These are phyloP conservation scores for Trichoderma koningii DNA, from an alignment of 2,329 filamentous ascomycete genomes.

Conservation along the genomic window DNA sequence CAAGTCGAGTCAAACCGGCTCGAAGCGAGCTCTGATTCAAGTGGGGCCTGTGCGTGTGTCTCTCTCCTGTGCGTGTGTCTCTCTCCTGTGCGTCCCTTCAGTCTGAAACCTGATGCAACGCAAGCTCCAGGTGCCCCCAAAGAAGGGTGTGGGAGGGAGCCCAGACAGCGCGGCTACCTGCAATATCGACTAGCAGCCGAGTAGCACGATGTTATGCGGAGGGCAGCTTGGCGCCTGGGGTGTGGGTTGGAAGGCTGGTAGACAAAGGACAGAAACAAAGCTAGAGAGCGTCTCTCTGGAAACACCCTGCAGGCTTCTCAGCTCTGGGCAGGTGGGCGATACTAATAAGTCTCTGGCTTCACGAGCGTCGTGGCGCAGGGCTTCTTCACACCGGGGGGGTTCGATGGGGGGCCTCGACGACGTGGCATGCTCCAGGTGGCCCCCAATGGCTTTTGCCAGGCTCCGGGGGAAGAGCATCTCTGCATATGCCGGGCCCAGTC, in stretches of 20 bases:
- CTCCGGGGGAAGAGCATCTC: not conserved
- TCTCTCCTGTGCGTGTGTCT: not conserved
- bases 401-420: conserved; percentile 6
- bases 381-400: not conserved
- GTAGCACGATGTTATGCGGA: not conserved
- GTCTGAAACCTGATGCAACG: not conserved
- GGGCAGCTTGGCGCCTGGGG: not conserved
- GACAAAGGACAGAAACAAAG: not conserved
- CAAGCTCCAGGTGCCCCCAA: not conserved
- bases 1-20: not conserved
- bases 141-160: not conserved
- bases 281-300: not conserved
- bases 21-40: not conserved
- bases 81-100: not conserved
- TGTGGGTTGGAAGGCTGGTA: not conserved
- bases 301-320: not conserved
- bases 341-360: not conserved
- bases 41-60: conserved; percentile 8
- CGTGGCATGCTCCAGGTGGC: conserved; percentile 20
- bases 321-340: conserved; percentile 7
- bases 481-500: too few relatives aligned
- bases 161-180: not conserved
- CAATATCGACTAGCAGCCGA: not conserved
- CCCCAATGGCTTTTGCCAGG: not conserved
- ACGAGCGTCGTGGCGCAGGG: conserved; percentile 6